Base-by-base conservation (phyloP, 2,329 filamentous ascomycete species). In the Diaporthe australafricana region DNA sequence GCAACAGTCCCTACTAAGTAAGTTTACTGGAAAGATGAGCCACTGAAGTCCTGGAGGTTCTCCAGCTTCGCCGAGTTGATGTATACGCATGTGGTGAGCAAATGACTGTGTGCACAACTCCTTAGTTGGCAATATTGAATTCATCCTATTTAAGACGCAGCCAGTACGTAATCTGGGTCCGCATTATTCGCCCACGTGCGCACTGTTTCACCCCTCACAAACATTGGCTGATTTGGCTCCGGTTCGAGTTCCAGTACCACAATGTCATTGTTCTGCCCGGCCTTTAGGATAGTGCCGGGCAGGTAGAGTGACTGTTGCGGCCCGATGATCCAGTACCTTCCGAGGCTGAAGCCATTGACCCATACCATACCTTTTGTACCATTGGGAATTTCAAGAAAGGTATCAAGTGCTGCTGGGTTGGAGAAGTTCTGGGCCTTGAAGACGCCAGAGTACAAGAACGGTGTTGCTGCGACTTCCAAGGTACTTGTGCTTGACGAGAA, bases 201-300 rank as follows among this genome's bases (percentile, higher is more conserved):
- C 30, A 62, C 57, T n/a, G 57, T 11, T 16, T 71, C 66, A 11
- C 69, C 72, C 20, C 40, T 50, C 9, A 65, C 70, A 16, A 38
- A 42, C 63, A 73, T 52, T 5, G 65, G 65, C 11, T 22, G 30
- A 6, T 53, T 45, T 9, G 20, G n/a, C 7, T 53, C 25, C 9
- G 72, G 72, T 30, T 73, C 72, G 27, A 73, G 30, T 20, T 73
- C 72, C 27, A 73, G 70, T 12, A 73, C 53, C 22, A 73, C 70
- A 55, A 73, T 70, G 6, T 73, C 72, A 22, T 73, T 73, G n/a
- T 30, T 16, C 32, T 71, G 50, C 4, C 72, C 72, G 55, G 65
- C 53, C 35, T 55, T 72, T 5, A 72, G 53, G 8, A 69, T 14
- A 9, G 63, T 62, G 20, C 70, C 70, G 25, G 70, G 70, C 27